Evolutionary conservation across 2,329 filamentous ascomycete genomes (phyloP), one percentile per base, ranked within the genome.

Genomic region (Exophiala xenobiotica): DNA sequence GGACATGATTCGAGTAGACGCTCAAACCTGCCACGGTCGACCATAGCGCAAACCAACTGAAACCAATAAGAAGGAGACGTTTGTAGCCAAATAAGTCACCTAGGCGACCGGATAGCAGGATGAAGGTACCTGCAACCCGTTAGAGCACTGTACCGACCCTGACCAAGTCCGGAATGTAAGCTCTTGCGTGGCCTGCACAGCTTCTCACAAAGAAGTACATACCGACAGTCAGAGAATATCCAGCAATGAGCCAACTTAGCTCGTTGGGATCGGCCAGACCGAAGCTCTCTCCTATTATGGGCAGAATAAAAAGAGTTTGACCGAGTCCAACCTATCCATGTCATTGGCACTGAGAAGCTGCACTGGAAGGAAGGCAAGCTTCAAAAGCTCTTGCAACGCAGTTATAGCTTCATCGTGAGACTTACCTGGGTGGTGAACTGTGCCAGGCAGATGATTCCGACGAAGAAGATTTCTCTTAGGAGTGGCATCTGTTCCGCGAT

Each of bases 201-300:
- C n/a, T n/a, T n/a, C n/a, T n/a, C n/a, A n/a, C n/a, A n/a, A n/a
- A n/a, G n/a, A n/a, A n/a, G n/a, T n/a, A n/a, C n/a, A n/a, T n/a
- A n/a, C n/a, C 68, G 46, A 67, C 57, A 1, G 69, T 71, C 46
- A 84, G 65, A 7, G 71, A 74, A 61, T 82, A 86, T 1, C 78
- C 79, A 1, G 79, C 80, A 8, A 80, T 71, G 40, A 78, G 74
- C 80, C 81, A 84, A 74, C 29, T 33, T 4, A 12, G 16, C 12
- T 33, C 64, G 6, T 73, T 74, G 20, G 39, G 2, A 12, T 72
- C 69, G 2, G 61, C 67, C 33, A 75, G 65, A 14, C 68, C 68
- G 53, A 81, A 80, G 37, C 66, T 70, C 8, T 63, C 56, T 16
- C 74, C 76, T 46, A 82, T 77, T 27, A 74, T 69, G 41, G 67